phyloP scores from a whole-genome alignment of 129 eudicot species.

The Sambucus nigra region DNA sequence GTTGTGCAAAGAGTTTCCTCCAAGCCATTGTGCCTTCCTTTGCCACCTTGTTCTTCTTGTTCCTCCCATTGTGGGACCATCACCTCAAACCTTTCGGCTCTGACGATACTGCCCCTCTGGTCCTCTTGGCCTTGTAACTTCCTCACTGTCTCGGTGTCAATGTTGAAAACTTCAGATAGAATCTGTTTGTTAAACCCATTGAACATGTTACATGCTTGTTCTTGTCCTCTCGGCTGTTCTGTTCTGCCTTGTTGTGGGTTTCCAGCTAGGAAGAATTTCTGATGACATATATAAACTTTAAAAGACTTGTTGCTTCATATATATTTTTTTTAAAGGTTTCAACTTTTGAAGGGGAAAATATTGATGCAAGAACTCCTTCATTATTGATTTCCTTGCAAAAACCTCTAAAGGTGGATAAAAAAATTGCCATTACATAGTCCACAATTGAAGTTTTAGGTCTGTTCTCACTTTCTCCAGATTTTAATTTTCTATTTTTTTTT shows the following conservation, averaged over 20 bases:
- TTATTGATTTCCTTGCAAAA: not conserved
- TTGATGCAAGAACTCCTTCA: not conserved
- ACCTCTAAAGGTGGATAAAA: no score
- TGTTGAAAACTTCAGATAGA: constrained; percentile 40
- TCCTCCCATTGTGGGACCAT: no score
- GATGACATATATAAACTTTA: not conserved
- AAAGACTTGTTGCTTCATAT: no score
- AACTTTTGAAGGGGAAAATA: not conserved
- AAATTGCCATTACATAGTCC: no score
- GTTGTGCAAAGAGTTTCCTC: no score
- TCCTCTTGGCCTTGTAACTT: constrained; percentile 44
- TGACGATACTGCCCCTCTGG: no score
- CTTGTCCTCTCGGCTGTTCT: not conserved
- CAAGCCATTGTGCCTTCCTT: no score
- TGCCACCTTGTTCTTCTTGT: no score
- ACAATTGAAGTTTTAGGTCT: not conserved
- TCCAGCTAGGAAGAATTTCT: constrained; percentile 44
- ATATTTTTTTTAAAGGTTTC: not conserved
- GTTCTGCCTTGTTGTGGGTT: constrained; percentile 15
- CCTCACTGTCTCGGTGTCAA: constrained; percentile 39
- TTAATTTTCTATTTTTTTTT: not conserved
- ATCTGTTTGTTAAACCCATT: constrained; percentile 10
- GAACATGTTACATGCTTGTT: constrained; percentile 19
- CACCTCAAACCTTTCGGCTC: no score
- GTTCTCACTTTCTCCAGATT: no score